Percentiles rank a stretch among this genome's conserved stretches.
These are phyloP conservation scores for Zopfochytrium polystomum DNA, from an alignment of 371 early-diverging fungal species.

Conservation along the genomic window DNA sequence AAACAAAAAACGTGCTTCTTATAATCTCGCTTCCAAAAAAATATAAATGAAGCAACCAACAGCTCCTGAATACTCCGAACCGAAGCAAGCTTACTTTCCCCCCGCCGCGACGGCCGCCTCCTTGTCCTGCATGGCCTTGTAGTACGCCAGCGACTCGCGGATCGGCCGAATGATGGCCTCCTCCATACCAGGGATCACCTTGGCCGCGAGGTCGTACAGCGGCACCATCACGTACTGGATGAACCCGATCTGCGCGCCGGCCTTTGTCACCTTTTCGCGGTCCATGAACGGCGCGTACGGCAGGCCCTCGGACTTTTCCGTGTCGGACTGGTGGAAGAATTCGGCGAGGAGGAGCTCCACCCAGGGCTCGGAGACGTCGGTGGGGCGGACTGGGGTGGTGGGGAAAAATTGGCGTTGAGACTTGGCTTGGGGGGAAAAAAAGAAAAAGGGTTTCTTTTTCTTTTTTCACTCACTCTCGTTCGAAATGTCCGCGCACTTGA, in stretches of 20 bases:
- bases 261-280: slow-evolving; percentile 50
- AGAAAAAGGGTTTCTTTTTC: slow-evolving; percentile 12
- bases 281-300: slow-evolving; percentile 52
- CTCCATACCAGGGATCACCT: slow-evolving; percentile 42
- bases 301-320: slow-evolving; percentile 47
- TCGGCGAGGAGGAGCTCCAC: slow-evolving; percentile 48
- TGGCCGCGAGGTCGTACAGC: slow-evolving; percentile 43
- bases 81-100: too few relatives aligned
- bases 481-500: slow-evolving; percentile 51
- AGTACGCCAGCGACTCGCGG: slow-evolving; percentile 30
- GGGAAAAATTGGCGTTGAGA: not conserved
- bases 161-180: slow-evolving; percentile 34
- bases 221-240: slow-evolving; percentile 53
- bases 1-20: too few relatives aligned
- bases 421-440: not conserved
- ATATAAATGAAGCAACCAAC: too few relatives aligned
- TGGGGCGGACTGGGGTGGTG: slow-evolving; percentile 27
- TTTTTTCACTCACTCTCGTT: slow-evolving; percentile 36
- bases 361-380: slow-evolving; percentile 48
- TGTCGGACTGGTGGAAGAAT: slow-evolving; percentile 49
- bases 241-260: slow-evolving; percentile 50
- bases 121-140: slow-evolving; percentile 36
- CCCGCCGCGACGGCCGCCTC: too few relatives aligned
- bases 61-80: too few relatives aligned
- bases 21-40: too few relatives aligned